Evolutionary conservation across 495 filamentous ascomycete species (phyloP).

Genomic region (Talaromyces nanjingensis): DNA sequence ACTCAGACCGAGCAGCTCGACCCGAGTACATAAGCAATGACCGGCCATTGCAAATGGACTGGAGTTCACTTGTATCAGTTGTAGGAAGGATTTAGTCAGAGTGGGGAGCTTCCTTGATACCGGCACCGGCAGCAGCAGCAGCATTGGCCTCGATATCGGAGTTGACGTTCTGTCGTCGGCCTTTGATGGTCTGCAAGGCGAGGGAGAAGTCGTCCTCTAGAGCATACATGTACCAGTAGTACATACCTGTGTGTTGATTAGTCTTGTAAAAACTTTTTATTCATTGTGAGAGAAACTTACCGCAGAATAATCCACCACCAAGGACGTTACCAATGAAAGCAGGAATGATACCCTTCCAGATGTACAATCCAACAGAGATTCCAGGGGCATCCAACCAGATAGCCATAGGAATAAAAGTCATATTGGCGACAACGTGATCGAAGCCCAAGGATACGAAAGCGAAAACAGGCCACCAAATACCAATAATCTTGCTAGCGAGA

Average conservation of each 20-base stretch:
- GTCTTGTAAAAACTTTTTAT: neutral
- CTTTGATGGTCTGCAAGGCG: conserved; percentile 13
- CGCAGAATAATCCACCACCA: conserved; percentile 46
- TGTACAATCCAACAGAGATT: conserved; percentile 48
- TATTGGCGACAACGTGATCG: conserved; percentile 59
- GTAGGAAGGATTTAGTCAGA: neutral
- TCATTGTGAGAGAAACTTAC: conserved; percentile 12
- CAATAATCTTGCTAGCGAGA: conserved; percentile 47
- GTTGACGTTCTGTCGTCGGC: conserved; percentile 12
- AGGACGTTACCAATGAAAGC: conserved; percentile 51
- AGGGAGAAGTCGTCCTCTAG: conserved; percentile 17
- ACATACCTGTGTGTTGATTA: conserved; percentile 20
- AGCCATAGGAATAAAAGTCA: conserved; percentile 55
- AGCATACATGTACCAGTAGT: conserved; percentile 49
- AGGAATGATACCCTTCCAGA: conserved; percentile 60
- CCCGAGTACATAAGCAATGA: neutral
- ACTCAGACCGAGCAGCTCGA: neutral
- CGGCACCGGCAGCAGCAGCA: neutral
- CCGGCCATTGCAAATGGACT: neutral
- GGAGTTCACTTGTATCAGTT: neutral
- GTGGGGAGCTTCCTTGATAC: conserved; percentile 1
- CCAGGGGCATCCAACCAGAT: conserved; percentile 46
- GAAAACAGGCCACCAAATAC: conserved; percentile 60
- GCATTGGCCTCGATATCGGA: conserved; percentile 21
- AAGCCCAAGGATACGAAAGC: conserved; percentile 52